Evolutionary conservation across 129 eudicot species (phyloP).

Genomic region (Lactuca sativa): DNA sequence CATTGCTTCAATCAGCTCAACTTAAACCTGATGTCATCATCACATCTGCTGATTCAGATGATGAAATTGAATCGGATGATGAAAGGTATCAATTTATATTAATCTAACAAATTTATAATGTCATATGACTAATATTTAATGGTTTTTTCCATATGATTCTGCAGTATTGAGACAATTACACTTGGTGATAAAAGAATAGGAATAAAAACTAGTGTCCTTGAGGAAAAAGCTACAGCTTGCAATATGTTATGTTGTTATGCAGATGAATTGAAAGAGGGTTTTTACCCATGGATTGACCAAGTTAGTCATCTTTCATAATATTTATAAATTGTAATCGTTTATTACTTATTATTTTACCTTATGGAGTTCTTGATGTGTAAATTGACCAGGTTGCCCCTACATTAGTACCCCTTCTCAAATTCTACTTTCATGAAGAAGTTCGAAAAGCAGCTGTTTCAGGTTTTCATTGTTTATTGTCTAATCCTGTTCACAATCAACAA

Average conservation of each 20-base stretch:
- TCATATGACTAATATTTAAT: background rate
- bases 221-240: slow-evolving; percentile 99
- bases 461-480: slow-evolving; percentile 16
- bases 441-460: slow-evolving; percentile 99
- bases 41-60: slow-evolving; percentile 94
- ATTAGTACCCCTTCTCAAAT: slow-evolving; percentile 91
- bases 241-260: slow-evolving; percentile 99
- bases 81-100: slow-evolving; percentile 54
- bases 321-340: background rate
- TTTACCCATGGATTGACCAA: slow-evolving; percentile 99
- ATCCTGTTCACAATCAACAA: background rate
- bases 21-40: slow-evolving; percentile 97
- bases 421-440: slow-evolving; percentile 98
- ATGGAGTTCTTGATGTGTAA: background rate
- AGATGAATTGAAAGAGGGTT: slow-evolving; percentile 97
- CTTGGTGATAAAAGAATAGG: slow-evolving; percentile 98
- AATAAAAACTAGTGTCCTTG: slow-evolving; percentile 94
- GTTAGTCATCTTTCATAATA: slow-evolving; percentile 27
- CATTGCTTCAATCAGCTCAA: slow-evolving; percentile 96
- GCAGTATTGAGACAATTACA: slow-evolving; percentile 99
- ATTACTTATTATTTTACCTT: slow-evolving; percentile 1
- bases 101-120: background rate
- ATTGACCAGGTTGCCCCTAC: slow-evolving; percentile 86
- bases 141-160: background rate
- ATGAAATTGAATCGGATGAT: slow-evolving; percentile 94